Evolutionary conservation across 768 basidiomycete species (phyloP), one percentile per base, ranked within the genome.

Genomic region (Lentinula aciculospora): DNA sequence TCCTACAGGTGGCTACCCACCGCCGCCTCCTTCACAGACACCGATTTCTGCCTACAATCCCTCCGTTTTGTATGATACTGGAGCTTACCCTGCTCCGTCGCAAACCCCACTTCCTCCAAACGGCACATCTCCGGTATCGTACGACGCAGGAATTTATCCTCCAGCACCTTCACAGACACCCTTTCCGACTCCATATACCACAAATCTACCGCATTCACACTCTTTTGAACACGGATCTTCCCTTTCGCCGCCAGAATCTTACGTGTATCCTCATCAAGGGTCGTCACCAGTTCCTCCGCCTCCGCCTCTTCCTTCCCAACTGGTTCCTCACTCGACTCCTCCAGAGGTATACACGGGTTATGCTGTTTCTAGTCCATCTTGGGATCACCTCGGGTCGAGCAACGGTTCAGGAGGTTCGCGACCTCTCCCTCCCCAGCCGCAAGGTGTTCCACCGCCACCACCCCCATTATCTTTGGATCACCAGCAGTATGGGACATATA

Each of bases 391-490:
- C 8, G 66, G 67, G 8, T 68, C 70, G 15, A 69, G 66, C 56
- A 59, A 62, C 17, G 65, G 73, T 47, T 74, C 77, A 7, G 72
- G 79, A 39, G 65, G 73, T 47, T 74, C 77, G 6, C 72, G 79
- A 39, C 78, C 80, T 28, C 65, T 79, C 25, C 79, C 79, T 25
- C 66, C 71, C 39, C 61, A 72, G 21, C 76, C 72, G 8, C 73
- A 72, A n/a, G 44, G 46, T 34, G 17, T 40, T 36, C 44, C 28
- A n/a, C 44, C 27, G 3, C 44, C 42, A 17, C 56, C 56, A 13
- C 56, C 46, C 7, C 51, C 51, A 27, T 27, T 40, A 27, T 29
- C 29, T 32, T 31, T 48, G 32, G 31, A 34, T 34, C 49, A 50
- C 9, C 49, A 50, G 19, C 28, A 29, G 29, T 50, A 34, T 21